Evolutionary conservation across 2,329 filamentous ascomycete species (phyloP).

Genomic region (Akanthomyces lecanii): DNA sequence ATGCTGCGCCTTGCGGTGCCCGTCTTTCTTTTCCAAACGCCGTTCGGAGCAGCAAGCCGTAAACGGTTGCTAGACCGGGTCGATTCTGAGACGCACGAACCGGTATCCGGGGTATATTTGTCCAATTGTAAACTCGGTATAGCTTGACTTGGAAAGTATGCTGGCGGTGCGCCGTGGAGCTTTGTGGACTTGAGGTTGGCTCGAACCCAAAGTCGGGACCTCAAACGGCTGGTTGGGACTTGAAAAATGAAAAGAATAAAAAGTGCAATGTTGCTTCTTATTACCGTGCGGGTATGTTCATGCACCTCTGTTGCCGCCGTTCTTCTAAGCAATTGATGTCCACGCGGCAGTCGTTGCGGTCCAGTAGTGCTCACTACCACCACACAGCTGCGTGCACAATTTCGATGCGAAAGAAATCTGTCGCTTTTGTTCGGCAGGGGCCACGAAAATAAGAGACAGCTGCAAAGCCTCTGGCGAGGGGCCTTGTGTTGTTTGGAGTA

Average conservation of each 20-base stretch:
- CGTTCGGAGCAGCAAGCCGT: conserved; percentile 1
- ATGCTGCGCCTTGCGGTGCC: neutral
- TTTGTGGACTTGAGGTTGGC: too few relatives aligned
- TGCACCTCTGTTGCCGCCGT: too few relatives aligned
- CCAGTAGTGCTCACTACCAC: neutral
- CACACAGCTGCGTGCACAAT: neutral
- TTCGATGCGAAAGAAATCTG: neutral
- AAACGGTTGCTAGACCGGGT: neutral
- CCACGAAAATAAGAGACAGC: neutral
- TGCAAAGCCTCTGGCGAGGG: neutral
- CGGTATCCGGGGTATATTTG: neutral
- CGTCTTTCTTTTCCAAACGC: neutral
- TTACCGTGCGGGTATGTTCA: too few relatives aligned
- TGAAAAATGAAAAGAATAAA: too few relatives aligned
- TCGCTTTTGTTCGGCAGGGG: neutral
- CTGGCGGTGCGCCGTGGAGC: too few relatives aligned
- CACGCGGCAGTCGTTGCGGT: neutral
- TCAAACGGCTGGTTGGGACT: too few relatives aligned
- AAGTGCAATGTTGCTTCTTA: too few relatives aligned
- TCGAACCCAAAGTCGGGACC: too few relatives aligned
- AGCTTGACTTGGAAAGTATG: neutral
- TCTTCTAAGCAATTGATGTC: neutral
- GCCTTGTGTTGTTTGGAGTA: neutral
- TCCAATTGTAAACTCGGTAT: neutral
- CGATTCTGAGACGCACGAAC: neutral